These are phyloP conservation scores for Cardamine chenopodiifolia DNA, from an alignment of 345 rosid genomes.

Conservation along the genomic window DNA sequence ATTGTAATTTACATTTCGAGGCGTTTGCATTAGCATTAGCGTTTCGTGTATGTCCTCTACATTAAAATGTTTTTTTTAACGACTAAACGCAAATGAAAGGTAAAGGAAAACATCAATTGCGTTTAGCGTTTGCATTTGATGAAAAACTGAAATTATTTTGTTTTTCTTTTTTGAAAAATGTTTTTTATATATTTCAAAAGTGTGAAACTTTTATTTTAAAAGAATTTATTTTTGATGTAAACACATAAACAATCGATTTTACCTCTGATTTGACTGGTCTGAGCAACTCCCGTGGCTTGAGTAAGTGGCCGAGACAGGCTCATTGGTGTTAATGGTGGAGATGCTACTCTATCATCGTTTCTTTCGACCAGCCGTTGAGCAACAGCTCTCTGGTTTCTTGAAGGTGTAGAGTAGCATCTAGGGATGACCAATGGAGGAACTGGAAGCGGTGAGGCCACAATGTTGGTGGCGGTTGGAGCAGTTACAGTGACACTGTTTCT, in stretches of 20 bases:
- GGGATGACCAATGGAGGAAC: constrained; percentile 68
- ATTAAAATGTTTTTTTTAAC: not conserved
- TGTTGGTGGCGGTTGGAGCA: constrained; percentile 46
- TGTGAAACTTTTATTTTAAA: not conserved
- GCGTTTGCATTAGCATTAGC: not conserved
- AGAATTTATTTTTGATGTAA: not conserved
- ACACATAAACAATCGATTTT: constrained; percentile 21
- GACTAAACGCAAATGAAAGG: constrained; percentile 7
- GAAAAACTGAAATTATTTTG: not conserved
- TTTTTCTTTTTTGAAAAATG: not conserved
- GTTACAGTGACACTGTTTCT: constrained; percentile 43
- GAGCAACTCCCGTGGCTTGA: constrained; percentile 49
- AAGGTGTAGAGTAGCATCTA: constrained; percentile 85
- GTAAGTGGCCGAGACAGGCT: constrained; percentile 47
- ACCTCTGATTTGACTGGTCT: constrained; percentile 75
- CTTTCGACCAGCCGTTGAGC: constrained; percentile 50
- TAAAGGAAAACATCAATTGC: not conserved
- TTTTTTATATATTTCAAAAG: not conserved
- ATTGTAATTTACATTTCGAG: not conserved
- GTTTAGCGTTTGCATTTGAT: not conserved
- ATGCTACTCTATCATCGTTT: constrained; percentile 48
- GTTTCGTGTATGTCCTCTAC: not conserved
- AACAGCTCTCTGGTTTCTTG: constrained; percentile 73
- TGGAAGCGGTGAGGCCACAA: constrained; percentile 76
- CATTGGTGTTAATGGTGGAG: constrained; percentile 86